Conservation (phyloP, 2,329 filamentous ascomycete species). For the Alternaria sp. region DNA sequence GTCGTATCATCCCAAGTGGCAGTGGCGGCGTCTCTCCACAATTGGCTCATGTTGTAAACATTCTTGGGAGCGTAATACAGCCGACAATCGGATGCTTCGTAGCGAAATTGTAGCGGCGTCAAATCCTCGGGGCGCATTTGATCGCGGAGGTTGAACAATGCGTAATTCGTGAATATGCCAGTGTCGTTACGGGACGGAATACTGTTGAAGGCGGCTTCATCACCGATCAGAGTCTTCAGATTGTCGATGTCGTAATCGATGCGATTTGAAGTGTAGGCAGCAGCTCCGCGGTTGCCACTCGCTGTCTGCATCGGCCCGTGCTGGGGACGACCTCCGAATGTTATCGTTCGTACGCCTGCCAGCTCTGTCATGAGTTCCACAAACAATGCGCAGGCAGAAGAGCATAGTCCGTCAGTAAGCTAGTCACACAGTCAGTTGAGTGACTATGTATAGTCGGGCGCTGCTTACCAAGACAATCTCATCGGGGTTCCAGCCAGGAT, state of each 20-base stretch:
- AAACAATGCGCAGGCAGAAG: slow-evolving; percentile 65
- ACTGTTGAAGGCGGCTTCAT: slow-evolving; percentile 5
- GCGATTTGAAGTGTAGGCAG: slow-evolving; percentile 46
- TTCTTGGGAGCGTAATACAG: slow-evolving; percentile 45
- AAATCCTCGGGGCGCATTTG: slow-evolving; percentile 45
- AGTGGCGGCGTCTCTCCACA: not conserved
- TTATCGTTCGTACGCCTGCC: slow-evolving; percentile 61
- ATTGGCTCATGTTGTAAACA: not conserved
- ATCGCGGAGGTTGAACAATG: slow-evolving; percentile 37
- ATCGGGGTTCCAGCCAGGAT: not conserved
- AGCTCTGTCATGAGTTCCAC: slow-evolving; percentile 55
- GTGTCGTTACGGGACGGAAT: slow-evolving; percentile 18
- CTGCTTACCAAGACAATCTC: not conserved
- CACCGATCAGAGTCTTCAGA: not conserved
- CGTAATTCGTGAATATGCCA: slow-evolving; percentile 37
- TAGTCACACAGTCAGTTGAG: not conserved
- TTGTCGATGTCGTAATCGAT: slow-evolving; percentile 13
- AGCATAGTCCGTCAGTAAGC: slow-evolving; percentile 63
- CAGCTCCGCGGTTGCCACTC: slow-evolving; percentile 65
- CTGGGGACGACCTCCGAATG: slow-evolving; percentile 64
- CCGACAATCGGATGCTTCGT: slow-evolving; percentile 51
- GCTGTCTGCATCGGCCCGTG: slow-evolving; percentile 45
- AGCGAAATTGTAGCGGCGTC: slow-evolving; percentile 50
- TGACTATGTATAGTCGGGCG: not conserved
- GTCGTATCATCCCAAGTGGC: not conserved